Base-by-base conservation (phyloP, 2,329 filamentous ascomycete species). In the Diaporthe citriasiana region DNA sequence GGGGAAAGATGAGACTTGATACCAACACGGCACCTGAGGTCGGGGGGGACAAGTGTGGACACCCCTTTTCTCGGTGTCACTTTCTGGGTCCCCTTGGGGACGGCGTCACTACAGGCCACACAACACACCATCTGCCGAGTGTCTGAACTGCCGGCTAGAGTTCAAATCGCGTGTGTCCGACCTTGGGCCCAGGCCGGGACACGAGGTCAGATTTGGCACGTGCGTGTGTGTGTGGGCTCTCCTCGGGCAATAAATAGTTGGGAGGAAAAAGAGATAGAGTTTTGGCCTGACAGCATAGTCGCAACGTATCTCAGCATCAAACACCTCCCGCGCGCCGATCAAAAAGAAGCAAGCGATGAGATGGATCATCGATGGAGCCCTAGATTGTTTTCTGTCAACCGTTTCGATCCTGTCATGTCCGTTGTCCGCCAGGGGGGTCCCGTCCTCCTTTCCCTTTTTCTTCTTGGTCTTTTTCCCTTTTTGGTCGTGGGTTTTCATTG, bases 261-360 rank as follows among this genome's bases (percentile, higher is more conserved):
- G 68, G 55, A 59, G 15, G 13, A 10, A 55, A 70, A 22, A 70
- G 35, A 25, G 27, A 65, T 50, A 66, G 63, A 66, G 63, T 51
- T 66, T 38, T 66, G 45, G 63, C 22, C 63, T 66, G 45, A 35
- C 60, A 50, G 42, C 30, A 19, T 51, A 51, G 45, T 22, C 45
- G 15, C 63, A 27, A 47, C 42, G 45, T 51, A 66, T 66, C 63
- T 27, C 50, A 51, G 30, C 33, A 51, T 66, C 63, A 70, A 59
- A 53, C 69, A 9, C 35, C 45, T 33, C 30, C 33, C 38, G 42
- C 50, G 56, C 56, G 42, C 40, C 42, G 56, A 33, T 42, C 56
- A 53, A n/a, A 53, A 70, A 71, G 53, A 71, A 63, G 45, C 56
- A 63, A 63, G 45, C 63, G 63, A 66, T 66, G 63, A 66, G 63